Evolutionary conservation across 1,284 basidiomycete species (phyloP).

Genomic region (Malassezia yamatoensis): DNA sequence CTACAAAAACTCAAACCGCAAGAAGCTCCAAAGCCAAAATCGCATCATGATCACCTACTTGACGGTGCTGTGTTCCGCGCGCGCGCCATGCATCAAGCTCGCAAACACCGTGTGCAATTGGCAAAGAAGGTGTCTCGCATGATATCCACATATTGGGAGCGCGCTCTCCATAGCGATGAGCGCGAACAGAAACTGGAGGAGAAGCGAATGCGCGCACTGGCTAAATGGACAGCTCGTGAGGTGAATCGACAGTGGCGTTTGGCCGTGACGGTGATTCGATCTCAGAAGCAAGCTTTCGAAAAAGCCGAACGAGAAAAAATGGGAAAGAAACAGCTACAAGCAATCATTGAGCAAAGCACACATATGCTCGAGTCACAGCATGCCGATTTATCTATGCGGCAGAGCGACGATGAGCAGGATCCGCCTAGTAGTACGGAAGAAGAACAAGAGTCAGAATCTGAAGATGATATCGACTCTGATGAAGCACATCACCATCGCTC

Average conservation of each 20-base stretch:
- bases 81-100: conserved; percentile 28
- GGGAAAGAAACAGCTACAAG: conserved; percentile 75
- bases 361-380: conserved; percentile 67
- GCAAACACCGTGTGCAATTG: conserved; percentile 41
- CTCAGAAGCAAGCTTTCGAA: conserved; percentile 56
- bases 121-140: conserved; percentile 58
- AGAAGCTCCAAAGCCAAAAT: conserved; percentile 18
- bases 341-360: conserved; percentile 78
- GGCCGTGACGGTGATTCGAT: conserved; percentile 71
- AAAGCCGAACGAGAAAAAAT: conserved; percentile 60
- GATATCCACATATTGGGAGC: conserved; percentile 70
- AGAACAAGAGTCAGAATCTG: conserved; percentile 20
- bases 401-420: conserved; percentile 22
- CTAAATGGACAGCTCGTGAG: conserved; percentile 61
- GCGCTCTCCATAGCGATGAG: conserved; percentile 57
- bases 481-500: conserved; percentile 17
- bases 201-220: conserved; percentile 59
- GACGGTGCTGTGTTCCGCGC: conserved; percentile 21
- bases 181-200: conserved; percentile 60
- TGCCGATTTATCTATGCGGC: conserved; percentile 32
- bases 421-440: conserved; percentile 12
- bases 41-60: conserved; percentile 29
- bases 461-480: conserved; percentile 25
- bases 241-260: conserved; percentile 78
- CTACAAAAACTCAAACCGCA: conserved; percentile 19